Percentiles rank a stretch among this genome's conserved stretches.
phyloP scores from a whole-genome alignment of 208 protist genomes.

The Crithidia expoeki region DNA sequence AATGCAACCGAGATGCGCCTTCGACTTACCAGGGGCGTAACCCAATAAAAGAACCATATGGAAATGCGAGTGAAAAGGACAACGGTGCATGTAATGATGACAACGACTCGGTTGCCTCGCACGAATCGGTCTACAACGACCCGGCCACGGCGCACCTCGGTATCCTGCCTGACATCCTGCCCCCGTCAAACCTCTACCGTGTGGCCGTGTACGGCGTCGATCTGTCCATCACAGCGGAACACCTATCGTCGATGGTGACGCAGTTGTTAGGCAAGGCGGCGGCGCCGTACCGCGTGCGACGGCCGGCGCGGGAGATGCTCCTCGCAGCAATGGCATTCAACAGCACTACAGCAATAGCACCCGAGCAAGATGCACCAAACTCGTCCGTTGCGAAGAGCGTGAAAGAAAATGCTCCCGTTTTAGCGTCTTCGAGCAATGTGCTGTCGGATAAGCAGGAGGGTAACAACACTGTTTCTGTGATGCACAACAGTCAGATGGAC shows the following conservation, averaged over 20 bases:
- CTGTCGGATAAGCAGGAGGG: background rate
- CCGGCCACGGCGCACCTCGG: slow-evolving; percentile 21
- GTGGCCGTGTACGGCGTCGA: slow-evolving; percentile 76
- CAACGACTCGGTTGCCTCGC: slow-evolving; percentile 26
- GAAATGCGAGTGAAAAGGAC: too few species aligned
- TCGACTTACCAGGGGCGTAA: background rate
- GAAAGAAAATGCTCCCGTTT: background rate
- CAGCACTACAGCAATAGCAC: background rate
- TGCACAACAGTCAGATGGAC: too few species aligned
- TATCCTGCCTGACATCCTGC: slow-evolving; percentile 29
- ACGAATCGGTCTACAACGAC: slow-evolving; percentile 35
- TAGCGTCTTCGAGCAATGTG: background rate
- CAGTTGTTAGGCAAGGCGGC: slow-evolving; percentile 53
- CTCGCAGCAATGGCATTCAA: slow-evolving; percentile 12
- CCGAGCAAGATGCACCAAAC: too few species aligned
- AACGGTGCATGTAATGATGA: too few species aligned
- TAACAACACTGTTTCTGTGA: background rate
- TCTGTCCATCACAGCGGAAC: slow-evolving; percentile 45
- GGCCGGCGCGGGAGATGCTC: slow-evolving; percentile 58
- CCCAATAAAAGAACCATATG: background rate
- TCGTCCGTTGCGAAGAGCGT: too few species aligned
- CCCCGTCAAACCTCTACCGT: slow-evolving; percentile 38
- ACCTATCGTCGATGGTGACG: slow-evolving; percentile 59
- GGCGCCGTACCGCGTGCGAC: slow-evolving; percentile 50
- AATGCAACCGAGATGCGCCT: background rate